phyloP scores from a whole-genome alignment of 495 filamentous ascomycete genomes.

The Penicillium odoratum region DNA sequence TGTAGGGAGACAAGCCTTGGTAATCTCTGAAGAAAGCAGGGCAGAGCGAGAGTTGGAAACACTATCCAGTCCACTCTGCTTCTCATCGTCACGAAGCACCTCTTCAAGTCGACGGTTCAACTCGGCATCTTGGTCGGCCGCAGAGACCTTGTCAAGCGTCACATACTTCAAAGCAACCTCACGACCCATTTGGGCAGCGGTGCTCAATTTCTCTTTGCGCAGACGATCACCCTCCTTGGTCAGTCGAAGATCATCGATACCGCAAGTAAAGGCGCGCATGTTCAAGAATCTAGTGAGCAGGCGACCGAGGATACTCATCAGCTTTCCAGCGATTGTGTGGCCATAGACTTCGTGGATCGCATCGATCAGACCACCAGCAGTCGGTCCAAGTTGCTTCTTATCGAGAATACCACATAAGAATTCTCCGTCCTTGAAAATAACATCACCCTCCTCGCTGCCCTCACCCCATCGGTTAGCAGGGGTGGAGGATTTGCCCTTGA shows the following conservation, averaged over 20 bases:
- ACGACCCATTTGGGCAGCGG: slow-evolving; percentile 71
- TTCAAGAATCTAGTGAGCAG: slow-evolving; percentile 86
- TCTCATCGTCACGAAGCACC: slow-evolving; percentile 84
- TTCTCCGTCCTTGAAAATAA: slow-evolving; percentile 84
- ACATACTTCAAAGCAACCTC: slow-evolving; percentile 90
- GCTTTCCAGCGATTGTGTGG: slow-evolving; percentile 75
- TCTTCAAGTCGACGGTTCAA: slow-evolving; percentile 79
- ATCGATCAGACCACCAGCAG: slow-evolving; percentile 84
- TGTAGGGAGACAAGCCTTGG: slow-evolving; percentile 70
- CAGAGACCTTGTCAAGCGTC: slow-evolving; percentile 66
- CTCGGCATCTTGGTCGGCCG: slow-evolving; percentile 61
- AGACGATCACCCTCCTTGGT: slow-evolving; percentile 75
- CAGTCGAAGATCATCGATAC: slow-evolving; percentile 91
- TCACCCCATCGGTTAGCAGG: slow-evolving; percentile 74
- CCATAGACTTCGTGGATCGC: slow-evolving; percentile 93
- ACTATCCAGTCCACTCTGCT: slow-evolving; percentile 83
- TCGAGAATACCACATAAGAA: slow-evolving; percentile 90
- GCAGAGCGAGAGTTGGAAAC: slow-evolving; percentile 74
- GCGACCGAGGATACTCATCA: slow-evolving; percentile 85
- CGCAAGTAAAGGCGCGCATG: slow-evolving; percentile 94
- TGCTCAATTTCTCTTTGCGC: slow-evolving; percentile 67
- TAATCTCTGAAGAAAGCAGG: slow-evolving; percentile 76
- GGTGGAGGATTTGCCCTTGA: slow-evolving; percentile 76
- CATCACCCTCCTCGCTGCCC: slow-evolving; percentile 66
- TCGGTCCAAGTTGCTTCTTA: slow-evolving; percentile 91